phyloP scores from a whole-genome alignment of 805 yeast genomes.

The Maudiozyma pseudohumilis region DNA sequence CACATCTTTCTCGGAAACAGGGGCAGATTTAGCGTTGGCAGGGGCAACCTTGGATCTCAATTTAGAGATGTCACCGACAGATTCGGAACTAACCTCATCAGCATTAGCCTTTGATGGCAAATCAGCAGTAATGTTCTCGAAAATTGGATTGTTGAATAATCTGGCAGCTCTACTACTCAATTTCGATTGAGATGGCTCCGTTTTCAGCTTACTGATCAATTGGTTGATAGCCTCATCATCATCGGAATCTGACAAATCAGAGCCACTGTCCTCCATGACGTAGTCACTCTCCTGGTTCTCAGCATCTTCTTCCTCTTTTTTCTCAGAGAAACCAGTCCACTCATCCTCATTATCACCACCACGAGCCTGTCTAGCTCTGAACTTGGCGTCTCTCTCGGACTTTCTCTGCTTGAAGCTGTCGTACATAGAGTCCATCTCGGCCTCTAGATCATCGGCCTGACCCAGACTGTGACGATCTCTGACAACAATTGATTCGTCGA shows the following conservation, averaged over 20 bases:
- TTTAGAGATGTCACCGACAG: constrained; percentile 14
- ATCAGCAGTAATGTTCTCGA: constrained; percentile 38
- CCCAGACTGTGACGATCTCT: constrained; percentile 32
- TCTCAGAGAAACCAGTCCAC: constrained; percentile 66
- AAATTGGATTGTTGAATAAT: constrained; percentile 45
- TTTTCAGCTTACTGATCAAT: constrained; percentile 46
- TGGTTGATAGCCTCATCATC: constrained; percentile 61
- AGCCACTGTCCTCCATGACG: constrained; percentile 32
- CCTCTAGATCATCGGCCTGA: constrained; percentile 62
- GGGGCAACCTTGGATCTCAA: constrained; percentile 9
- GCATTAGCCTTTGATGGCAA: constrained; percentile 14
- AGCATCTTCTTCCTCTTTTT: constrained; percentile 30
- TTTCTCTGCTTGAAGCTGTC: constrained; percentile 53
- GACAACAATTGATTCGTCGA: constrained; percentile 35
- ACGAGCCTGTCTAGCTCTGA: constrained; percentile 59
- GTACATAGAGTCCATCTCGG: constrained; percentile 77
- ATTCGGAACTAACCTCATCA: constrained; percentile 10
- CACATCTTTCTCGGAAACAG: constrained; percentile 2
- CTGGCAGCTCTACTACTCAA: constrained; percentile 35
- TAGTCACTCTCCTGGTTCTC: constrained; percentile 34
- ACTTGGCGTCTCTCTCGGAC: constrained; percentile 60
- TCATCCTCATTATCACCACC: constrained; percentile 67
- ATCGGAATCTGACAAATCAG: constrained; percentile 47
- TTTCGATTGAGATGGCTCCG: constrained; percentile 33
- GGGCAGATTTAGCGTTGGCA: constrained; percentile 12